A percentile compares a stretch with the other conserved stretches of the same genome.
Evolutionary conservation across 2,329 filamentous ascomycete species (phyloP).

Genomic region (Neocucurbitaria cava): DNA sequence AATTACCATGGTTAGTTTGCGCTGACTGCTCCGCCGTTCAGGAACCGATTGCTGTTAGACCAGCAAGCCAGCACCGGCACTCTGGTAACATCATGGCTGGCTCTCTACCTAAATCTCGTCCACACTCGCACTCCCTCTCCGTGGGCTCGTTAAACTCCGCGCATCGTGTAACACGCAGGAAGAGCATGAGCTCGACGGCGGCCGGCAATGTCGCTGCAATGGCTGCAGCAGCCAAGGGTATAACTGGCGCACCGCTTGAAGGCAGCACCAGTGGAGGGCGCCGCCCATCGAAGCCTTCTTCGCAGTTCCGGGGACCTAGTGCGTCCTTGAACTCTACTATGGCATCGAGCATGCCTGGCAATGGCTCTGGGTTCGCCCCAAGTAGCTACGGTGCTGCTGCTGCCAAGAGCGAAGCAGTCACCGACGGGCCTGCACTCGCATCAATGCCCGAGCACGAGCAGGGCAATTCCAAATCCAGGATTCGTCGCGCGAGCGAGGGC

Average conservation of each 20-base stretch:
- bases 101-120: slow-evolving; percentile 72
- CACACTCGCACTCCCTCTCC: slow-evolving; percentile 82
- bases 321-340: slow-evolving; percentile 66
- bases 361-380: slow-evolving; percentile 48
- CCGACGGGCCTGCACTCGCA: slow-evolving; percentile 70
- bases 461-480: slow-evolving; percentile 60
- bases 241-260: slow-evolving; percentile 65
- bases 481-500: slow-evolving; percentile 80
- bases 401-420: slow-evolving; percentile 65
- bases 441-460: slow-evolving; percentile 54
- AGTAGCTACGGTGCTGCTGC: slow-evolving; percentile 43
- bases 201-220: slow-evolving; percentile 76
- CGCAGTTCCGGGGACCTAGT: slow-evolving; percentile 55
- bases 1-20: slow-evolving; percentile 18
- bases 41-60: slow-evolving; percentile 53
- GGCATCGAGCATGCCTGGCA: slow-evolving; percentile 71
- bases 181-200: slow-evolving; percentile 84
- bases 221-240: slow-evolving; percentile 72
- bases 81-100: slow-evolving; percentile 59
- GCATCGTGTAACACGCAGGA: slow-evolving; percentile 88
- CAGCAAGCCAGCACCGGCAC: slow-evolving; percentile 54
- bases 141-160: slow-evolving; percentile 77
- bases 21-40: slow-evolving; percentile 40
- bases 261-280: slow-evolving; percentile 59
- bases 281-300: slow-evolving; percentile 68